A percentile compares a stretch with the other conserved stretches of the same genome.
Evolutionary conservation across 2,329 filamentous ascomycete genomes (phyloP).

Genomic region (Neofusicoccum laricinum): DNA sequence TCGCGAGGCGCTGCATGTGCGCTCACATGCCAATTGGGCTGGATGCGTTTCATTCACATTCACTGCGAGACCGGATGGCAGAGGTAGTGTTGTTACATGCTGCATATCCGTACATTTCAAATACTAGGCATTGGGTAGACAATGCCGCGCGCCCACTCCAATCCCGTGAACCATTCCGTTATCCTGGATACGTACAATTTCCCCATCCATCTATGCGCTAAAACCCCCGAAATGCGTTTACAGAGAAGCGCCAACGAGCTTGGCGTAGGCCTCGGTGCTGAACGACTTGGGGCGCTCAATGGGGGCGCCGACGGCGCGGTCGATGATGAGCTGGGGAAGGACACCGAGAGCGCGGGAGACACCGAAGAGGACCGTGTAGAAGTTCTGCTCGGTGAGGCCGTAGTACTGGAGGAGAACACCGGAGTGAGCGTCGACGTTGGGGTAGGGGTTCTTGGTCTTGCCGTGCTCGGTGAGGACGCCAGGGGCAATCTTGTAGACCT

Average conservation of each 20-base stretch:
- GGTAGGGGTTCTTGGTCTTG: constrained; percentile 99
- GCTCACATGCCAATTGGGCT: neutral
- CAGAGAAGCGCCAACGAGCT: constrained; percentile 86
- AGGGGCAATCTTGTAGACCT: constrained; percentile 99
- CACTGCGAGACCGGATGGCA: neutral
- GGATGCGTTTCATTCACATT: neutral
- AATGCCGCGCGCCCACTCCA: constrained; percentile 8
- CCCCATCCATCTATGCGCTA: constrained; percentile 11
- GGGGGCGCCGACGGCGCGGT: constrained; percentile 92
- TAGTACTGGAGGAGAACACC: constrained; percentile 99
- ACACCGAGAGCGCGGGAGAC: constrained; percentile 97
- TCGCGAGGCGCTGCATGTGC: neutral
- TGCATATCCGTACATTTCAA: constrained; percentile 6
- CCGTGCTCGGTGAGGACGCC: constrained; percentile 98
- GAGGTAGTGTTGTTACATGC: constrained; percentile 7
- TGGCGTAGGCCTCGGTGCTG: constrained; percentile 94
- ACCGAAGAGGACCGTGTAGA: constrained; percentile 99
- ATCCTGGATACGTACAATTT: constrained; percentile 10
- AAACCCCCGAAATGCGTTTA: constrained; percentile 50
- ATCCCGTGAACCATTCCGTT: constrained; percentile 6
- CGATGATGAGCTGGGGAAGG: constrained; percentile 98
- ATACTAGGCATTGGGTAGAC: constrained; percentile 14
- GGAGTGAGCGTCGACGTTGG: constrained; percentile 98
- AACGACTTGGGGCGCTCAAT: constrained; percentile 99
- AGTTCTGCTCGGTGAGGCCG: constrained; percentile 96